Evolutionary conservation across 441 rosid species (phyloP), one percentile per base, ranked within the genome.

Genomic region (Viola pubescens): DNA sequence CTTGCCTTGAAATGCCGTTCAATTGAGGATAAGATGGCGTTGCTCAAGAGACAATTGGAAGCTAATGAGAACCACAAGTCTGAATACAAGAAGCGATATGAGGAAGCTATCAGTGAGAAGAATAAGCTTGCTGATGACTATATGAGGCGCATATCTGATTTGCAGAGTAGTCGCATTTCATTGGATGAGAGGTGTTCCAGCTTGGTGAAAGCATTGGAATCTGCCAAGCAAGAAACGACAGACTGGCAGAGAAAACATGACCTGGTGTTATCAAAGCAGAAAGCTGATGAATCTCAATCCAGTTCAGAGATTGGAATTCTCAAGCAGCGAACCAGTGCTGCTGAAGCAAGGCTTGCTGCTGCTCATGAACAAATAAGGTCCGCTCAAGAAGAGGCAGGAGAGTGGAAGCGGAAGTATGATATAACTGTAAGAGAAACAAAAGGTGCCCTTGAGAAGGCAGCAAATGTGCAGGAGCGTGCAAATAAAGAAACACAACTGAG

Each of bases 321-420:
- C 60, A 87, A 77, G 75, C 84, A 98, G 5, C 72, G 98, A 44
- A 87, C 82, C 66, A 84, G 88, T 75, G 94, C 98, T 64, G 82
- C 99, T 63, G 99, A 94, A 69, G 96, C 97, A 62, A 88, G 98
- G 71, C 71, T 94, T 49, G 92, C 88, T 76, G 99, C 99, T 73
- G 92, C 97, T 51, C 81, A 74, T 76, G 99, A 94, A 70, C 97
- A 89, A 67, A 82, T 84, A 49, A 77, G 76, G 64, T 81, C 97
- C 54, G 91, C 97, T 66, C 88, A 88, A 77, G 98, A 87, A 75
- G 98, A 88, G 74, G 90, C 97, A 3, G 81, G 77, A 56, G 98
- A 94, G 62, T 94, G 98, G 99, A 84, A 87, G 72, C 81, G 98
- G 66, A 94, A 91, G 79, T 94, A 83, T 64, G 98, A 86, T 68